Evolutionary conservation across 2,329 filamentous ascomycete genomes (phyloP).

Genomic region (Claviceps spartinae): DNA sequence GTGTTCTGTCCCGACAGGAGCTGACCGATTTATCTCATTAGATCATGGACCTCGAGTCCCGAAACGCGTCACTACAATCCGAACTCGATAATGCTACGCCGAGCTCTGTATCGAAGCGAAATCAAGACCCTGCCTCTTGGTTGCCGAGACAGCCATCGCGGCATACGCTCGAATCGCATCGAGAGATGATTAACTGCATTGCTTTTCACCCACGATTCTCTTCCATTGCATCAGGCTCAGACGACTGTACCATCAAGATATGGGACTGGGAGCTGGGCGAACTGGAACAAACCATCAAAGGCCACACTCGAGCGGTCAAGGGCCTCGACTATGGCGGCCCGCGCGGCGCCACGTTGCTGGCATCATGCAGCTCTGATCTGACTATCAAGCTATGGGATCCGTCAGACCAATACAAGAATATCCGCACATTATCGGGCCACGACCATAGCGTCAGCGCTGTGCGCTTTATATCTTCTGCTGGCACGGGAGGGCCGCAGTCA

Average conservation of each 20-base stretch:
- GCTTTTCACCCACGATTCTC: conserved; percentile 90
- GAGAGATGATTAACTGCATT: conserved; percentile 68
- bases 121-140: conserved; percentile 77
- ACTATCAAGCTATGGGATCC: conserved; percentile 96
- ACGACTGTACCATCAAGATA: conserved; percentile 89
- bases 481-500: conserved; percentile 62
- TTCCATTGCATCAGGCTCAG: conserved; percentile 76
- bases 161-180: conserved; percentile 73
- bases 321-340: conserved; percentile 87
- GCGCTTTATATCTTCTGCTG: conserved; percentile 65
- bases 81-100: conserved; percentile 77
- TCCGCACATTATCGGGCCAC: conserved; percentile 78
- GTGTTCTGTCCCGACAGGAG: background rate
- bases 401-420: conserved; percentile 83
- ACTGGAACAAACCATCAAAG: conserved; percentile 79
- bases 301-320: conserved; percentile 76
- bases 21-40: conserved; percentile 19
- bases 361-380: conserved; percentile 61
- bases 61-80: conserved; percentile 57
- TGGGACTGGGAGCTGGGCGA: conserved; percentile 96
- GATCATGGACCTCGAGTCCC: conserved; percentile 88
- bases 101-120: conserved; percentile 53
- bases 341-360: conserved; percentile 53
- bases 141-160: conserved; percentile 70
- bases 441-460: conserved; percentile 83